Evolutionary conservation across 345 rosid species (phyloP).

Genomic region (Brassica napus): DNA sequence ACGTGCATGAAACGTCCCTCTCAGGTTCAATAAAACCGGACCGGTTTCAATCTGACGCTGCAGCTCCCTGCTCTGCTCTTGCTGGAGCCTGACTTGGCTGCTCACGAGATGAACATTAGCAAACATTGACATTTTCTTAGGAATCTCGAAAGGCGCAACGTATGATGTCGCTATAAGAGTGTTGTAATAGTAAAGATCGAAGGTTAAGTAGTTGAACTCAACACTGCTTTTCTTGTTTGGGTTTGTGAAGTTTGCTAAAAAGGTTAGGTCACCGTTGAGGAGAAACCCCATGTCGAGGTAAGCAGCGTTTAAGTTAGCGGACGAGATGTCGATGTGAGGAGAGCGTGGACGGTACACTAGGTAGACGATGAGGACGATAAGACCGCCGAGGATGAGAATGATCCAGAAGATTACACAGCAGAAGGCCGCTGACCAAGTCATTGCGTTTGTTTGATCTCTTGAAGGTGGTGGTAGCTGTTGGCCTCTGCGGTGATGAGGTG

Average conservation of each 20-base stretch:
- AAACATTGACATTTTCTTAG: constrained; percentile 44
- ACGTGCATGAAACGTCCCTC: constrained; percentile 65
- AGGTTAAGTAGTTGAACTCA: constrained; percentile 54
- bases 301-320: constrained; percentile 77
- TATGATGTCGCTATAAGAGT: constrained; percentile 66
- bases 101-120: constrained; percentile 56
- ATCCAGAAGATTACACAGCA: constrained; percentile 73
- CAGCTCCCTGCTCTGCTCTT: constrained; percentile 47
- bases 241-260: constrained; percentile 80
- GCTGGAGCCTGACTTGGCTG: constrained; percentile 73
- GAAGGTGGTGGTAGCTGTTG: constrained; percentile 22
- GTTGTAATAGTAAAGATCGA: constrained; percentile 64
- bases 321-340: constrained; percentile 63
- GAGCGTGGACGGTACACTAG: constrained; percentile 78
- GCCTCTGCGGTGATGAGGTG: constrained; percentile 28
- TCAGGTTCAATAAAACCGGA: constrained; percentile 53
- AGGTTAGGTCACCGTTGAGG: constrained; percentile 67
- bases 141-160: constrained; percentile 62
- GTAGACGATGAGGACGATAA: constrained; percentile 62
- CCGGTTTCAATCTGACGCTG: constrained; percentile 56
- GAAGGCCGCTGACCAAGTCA: constrained; percentile 63
- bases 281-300: constrained; percentile 71
- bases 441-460: constrained; percentile 40
- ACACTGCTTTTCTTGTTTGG: constrained; percentile 70
- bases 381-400: constrained; percentile 65